Evolutionary conservation across 805 yeast species (phyloP).

Genomic region (Spathaspora passalidarum): DNA sequence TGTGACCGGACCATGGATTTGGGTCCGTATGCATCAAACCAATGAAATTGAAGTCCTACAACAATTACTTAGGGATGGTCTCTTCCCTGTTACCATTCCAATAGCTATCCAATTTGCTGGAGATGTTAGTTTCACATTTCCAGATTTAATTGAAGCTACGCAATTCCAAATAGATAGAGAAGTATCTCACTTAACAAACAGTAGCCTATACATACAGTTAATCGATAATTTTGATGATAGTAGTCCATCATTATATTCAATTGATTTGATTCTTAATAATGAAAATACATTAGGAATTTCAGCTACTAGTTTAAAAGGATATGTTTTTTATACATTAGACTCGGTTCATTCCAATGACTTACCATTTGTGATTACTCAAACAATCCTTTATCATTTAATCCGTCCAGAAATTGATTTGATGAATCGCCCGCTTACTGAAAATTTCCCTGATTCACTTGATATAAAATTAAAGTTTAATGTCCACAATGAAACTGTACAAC

Average conservation of each 20-base stretch:
- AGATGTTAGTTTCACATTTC: conserved; percentile 50
- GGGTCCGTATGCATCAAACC: not conserved
- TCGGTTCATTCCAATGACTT: conserved; percentile 55
- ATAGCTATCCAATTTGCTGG: conserved; percentile 23
- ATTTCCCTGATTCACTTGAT: not conserved
- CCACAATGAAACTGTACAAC: not conserved
- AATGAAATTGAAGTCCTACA: not conserved
- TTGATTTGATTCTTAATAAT: conserved; percentile 37
- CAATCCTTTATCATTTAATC: conserved; percentile 29
- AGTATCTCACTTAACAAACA: conserved; percentile 7
- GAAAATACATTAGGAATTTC: conserved; percentile 46
- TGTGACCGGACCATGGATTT: not conserved
- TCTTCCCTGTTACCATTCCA: conserved; percentile 16
- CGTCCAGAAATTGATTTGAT: conserved; percentile 20
- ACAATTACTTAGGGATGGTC: not conserved
- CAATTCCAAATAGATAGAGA: conserved; percentile 32
- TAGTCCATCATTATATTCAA: conserved; percentile 19
- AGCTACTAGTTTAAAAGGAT: conserved; percentile 35
- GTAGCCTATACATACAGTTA: conserved; percentile 11
- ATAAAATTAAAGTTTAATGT: not conserved
- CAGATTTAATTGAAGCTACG: conserved; percentile 59
- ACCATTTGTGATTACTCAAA: conserved; percentile 59
- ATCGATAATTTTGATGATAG: conserved; percentile 12
- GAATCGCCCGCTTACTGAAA: not conserved
- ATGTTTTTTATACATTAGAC: conserved; percentile 38